Conservation (phyloP, 805 yeast genomes). For the Komagataella kurtzmanii region DNA sequence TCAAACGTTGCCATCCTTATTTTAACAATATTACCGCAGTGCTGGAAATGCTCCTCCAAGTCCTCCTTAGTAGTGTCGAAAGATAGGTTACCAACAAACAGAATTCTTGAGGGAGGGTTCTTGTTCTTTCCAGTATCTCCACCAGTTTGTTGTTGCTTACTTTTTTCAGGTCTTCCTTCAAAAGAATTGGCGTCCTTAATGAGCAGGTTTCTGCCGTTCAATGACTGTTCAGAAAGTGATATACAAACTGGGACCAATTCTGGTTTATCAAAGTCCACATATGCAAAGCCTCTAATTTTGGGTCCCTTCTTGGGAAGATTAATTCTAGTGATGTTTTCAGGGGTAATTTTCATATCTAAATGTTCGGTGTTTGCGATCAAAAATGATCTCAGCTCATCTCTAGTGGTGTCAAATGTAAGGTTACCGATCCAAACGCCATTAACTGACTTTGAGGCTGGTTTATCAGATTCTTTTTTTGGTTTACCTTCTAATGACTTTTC, state of each 20-base stretch:
- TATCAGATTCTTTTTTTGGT: slow-evolving; percentile 3
- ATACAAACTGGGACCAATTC: slow-evolving; percentile 52
- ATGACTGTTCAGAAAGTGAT: slow-evolving; percentile 50
- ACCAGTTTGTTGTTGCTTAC: slow-evolving; percentile 17
- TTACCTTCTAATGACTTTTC: slow-evolving; percentile 37
- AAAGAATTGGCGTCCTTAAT: slow-evolving; percentile 72
- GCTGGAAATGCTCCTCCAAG: slow-evolving; percentile 72
- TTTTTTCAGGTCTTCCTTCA: slow-evolving; percentile 71
- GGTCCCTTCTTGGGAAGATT: slow-evolving; percentile 66
- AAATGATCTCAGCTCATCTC: slow-evolving; percentile 58
- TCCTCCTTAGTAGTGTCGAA: slow-evolving; percentile 81
- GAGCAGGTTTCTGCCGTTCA: slow-evolving; percentile 77
- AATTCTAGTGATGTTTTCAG: slow-evolving; percentile 55
- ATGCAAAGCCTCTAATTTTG: slow-evolving; percentile 79
- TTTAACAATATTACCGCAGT: slow-evolving; percentile 75
- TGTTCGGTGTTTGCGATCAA: slow-evolving; percentile 40
- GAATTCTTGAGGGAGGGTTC: slow-evolving; percentile 79
- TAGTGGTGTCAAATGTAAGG: slow-evolving; percentile 69
- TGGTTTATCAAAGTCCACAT: slow-evolving; percentile 60
- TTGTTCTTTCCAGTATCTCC: slow-evolving; percentile 32
- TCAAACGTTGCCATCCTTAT: slow-evolving; percentile 97
- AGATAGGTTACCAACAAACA: slow-evolving; percentile 87
- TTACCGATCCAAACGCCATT: slow-evolving; percentile 94
- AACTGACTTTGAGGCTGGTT: slow-evolving; percentile 22
- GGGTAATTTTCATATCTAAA: slow-evolving; percentile 26